Evolutionary conservation across 2,329 filamentous ascomycete species (phyloP), one percentile per base, ranked within the genome.

Genomic region (Drechslerella coelobrocha): DNA sequence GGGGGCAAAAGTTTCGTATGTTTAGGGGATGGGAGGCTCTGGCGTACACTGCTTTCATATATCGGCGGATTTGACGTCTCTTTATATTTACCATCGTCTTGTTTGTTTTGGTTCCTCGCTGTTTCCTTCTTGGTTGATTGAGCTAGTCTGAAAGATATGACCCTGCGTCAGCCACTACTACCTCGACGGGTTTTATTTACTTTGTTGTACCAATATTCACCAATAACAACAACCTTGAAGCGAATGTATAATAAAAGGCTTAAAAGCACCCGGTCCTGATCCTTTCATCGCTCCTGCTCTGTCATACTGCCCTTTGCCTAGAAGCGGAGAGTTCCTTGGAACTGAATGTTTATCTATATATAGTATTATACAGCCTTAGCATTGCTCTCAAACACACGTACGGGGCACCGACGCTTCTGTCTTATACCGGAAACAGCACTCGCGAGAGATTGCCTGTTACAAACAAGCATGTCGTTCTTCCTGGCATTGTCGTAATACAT

Each of bases 11-110:
- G 17, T 60, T 45, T 47, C 24, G 23, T 12, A 21, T 55, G 19
- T 62, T 34, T 47, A 9, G 23, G 26, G 47, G n/a, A 23, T 21
- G 14, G 31, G 23, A 23, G 39, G 57, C 51, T 31, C 61, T 59
- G 66, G 66, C 66, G 66, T 61, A 71, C 48, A 51, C 12, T 63
- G 24, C 26, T 10, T 48, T 34, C 19, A 29, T 54, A 19, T 17
- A 23, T 5, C 6, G 31, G 34, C 34, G 43, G 50, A 19, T 50
- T 57, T 63, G 50, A 71, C 53, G 59, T 71, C 59, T 7, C 54
- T 63, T 48, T 52, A 37, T 39, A 50, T 24, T 37, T 48, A 57
- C 53, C 52, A 50, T 17, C 24, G 54, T 14, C 27, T 34, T 37
- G 19, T 47, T 48, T 37, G 26, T 6, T 24, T 53, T 31, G 12